Evolutionary conservation across 345 rosid genomes (phyloP), one percentile per base, ranked within the genome.

Genomic region (Nasturtium officinale): DNA sequence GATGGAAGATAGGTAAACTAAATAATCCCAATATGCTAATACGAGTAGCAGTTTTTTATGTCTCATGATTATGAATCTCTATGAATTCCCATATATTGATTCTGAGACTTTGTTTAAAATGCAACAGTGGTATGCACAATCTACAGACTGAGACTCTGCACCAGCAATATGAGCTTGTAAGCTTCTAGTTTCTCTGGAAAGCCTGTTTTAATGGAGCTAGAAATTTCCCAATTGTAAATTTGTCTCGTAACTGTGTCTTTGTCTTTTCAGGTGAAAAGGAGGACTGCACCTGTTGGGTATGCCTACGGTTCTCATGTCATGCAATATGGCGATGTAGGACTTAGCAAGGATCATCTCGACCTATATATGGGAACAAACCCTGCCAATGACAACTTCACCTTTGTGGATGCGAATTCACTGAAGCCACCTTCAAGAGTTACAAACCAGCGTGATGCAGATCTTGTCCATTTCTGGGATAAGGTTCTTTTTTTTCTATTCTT

Each of bases 361-460:
- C 58, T 74, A 63, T 92, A 92, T 76, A 78, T 96, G 78, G 98
- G 99, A 54, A 90, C 98, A 47, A 85, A 96, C 82, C 98, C 98
- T 52, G 97, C 89, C 30, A 92, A 96, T 81, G 98, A 90, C 46
- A 96, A 96, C 80, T 82, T 35, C 80, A 89, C 91, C 69, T 92
- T 87, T 52, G 77, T 85, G 61, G 89, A 84, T 29, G 85, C 79
- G 30, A 89, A 92, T 76, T 82, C 90, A 72, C 72, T 96, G 71
- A 83, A 68, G 67, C 86, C 76, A 54, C 81, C 85, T 48, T 71
- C 86, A 69, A 83, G 82, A 81, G 90, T 84, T 78, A 92, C 90
- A 63, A 95, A 86, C 85, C 99, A 95, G 79, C 96, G 98, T 23
- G 99, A 95, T 79, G 98, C 98, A 13, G 99, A 95, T 85, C 90